Percentiles rank a stretch among this genome's conserved stretches.
Evolutionary conservation across 129 eudicot species (phyloP).

Genomic region (Lactuca sativa): DNA sequence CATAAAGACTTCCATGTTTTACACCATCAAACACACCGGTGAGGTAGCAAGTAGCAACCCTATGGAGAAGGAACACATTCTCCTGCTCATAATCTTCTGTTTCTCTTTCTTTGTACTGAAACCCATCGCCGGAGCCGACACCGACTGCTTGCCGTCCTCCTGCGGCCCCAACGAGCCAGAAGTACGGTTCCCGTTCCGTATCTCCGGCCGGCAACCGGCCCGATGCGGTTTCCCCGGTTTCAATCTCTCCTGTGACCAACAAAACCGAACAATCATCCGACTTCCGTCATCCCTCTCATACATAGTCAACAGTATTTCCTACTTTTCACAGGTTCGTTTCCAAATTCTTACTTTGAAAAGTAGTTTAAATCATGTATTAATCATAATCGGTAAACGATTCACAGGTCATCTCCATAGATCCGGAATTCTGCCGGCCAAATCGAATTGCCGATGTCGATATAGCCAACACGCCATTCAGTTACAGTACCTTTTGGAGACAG

Average conservation of each 20-base stretch:
- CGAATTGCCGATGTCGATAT: slow-evolving; percentile 26
- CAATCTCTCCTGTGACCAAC: slow-evolving; percentile 47
- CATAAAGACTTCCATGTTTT: too few relatives aligned
- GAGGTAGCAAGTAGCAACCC: background rate
- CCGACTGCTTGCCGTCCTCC: slow-evolving; percentile 32
- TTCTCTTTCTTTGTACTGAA: slow-evolving; percentile 2
- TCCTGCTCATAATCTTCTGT: background rate
- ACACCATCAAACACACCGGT: slow-evolving; percentile 3
- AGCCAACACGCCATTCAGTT: slow-evolving; percentile 29
- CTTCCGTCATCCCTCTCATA: slow-evolving; percentile 44
- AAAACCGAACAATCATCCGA: slow-evolving; percentile 30
- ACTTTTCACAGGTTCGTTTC: slow-evolving; percentile 26
- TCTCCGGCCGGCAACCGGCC: slow-evolving; percentile 32
- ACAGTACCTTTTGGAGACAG: background rate
- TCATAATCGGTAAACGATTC: background rate
- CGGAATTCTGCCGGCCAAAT: slow-evolving; percentile 45
- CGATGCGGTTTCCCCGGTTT: slow-evolving; percentile 64
- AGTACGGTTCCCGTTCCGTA: slow-evolving; percentile 62
- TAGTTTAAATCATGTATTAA: background rate
- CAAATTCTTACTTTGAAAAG: background rate
- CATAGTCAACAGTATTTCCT: slow-evolving; percentile 41
- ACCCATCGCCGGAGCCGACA: slow-evolving; percentile 5
- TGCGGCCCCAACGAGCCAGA: slow-evolving; percentile 34
- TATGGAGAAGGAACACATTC: slow-evolving; percentile 12
- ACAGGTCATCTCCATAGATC: slow-evolving; percentile 39